Evolutionary conservation across 768 basidiomycete genomes (phyloP).

Genomic region (Symmetrospora coprosmae): DNA sequence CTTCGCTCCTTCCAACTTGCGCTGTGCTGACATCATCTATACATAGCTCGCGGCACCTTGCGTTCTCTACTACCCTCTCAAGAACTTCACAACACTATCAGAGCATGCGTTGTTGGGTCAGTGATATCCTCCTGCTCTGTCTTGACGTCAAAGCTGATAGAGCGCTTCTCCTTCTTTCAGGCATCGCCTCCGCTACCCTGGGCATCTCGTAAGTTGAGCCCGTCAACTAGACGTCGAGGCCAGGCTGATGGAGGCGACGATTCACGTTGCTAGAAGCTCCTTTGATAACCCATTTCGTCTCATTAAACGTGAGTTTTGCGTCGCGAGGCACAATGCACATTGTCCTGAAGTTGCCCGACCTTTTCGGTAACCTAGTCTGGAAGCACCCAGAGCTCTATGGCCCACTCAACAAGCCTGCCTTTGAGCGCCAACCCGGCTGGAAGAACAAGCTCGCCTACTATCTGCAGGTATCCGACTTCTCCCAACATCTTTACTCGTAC

Average conservation of each 20-base stretch:
- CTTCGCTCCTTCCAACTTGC: too few relatives aligned
- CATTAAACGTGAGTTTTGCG: too few relatives aligned
- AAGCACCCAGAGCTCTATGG: constrained; percentile 29
- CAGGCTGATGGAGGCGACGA: too few relatives aligned
- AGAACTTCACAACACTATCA: background rate
- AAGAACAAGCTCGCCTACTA: too few relatives aligned
- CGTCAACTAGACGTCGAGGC: too few relatives aligned
- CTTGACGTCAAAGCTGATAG: background rate
- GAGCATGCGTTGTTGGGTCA: constrained; percentile 1
- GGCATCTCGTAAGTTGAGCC: too few relatives aligned
- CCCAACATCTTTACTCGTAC: constrained; percentile 26
- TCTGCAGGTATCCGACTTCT: too few relatives aligned
- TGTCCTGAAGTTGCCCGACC: background rate
- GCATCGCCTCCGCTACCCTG: constrained; percentile 27
- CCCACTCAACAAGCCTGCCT: constrained; percentile 26
- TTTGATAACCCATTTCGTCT: too few relatives aligned
- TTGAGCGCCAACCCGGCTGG: constrained; percentile 25
- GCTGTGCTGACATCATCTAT: too few relatives aligned
- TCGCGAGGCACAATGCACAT: too few relatives aligned
- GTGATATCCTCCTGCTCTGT: background rate
- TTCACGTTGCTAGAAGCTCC: too few relatives aligned
- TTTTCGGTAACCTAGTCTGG: constrained; percentile 2
- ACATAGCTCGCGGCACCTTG: constrained; percentile 24
- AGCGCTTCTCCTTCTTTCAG: constrained; percentile 17
- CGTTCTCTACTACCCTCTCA: constrained; percentile 27